Evolutionary conservation across 805 yeast genomes (phyloP).

Genomic region (Zygosaccharomyces lentus): DNA sequence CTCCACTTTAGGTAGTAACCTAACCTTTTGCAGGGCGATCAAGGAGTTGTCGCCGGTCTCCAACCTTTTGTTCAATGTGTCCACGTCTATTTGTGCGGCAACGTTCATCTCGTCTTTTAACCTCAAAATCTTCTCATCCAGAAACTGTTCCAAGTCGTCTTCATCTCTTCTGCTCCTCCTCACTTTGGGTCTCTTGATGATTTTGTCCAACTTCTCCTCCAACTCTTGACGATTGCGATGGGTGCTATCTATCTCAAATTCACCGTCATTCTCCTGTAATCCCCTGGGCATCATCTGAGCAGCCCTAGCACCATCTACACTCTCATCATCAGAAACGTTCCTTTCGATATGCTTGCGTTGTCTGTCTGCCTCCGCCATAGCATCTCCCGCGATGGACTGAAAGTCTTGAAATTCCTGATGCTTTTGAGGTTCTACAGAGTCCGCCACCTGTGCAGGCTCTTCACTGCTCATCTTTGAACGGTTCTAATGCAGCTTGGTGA

Average conservation of each 20-base stretch:
- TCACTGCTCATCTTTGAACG: conserved; percentile 7
- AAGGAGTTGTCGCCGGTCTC: conserved; percentile 34
- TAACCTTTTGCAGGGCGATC: conserved; percentile 60
- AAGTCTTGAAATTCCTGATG: background rate
- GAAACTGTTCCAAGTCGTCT: conserved; percentile 90
- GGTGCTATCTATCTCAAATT: conserved; percentile 28
- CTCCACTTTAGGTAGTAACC: conserved; percentile 73
- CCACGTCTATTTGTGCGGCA: conserved; percentile 74
- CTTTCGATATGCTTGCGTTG: conserved; percentile 29
- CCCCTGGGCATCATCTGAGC: conserved; percentile 7
- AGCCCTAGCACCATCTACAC: conserved; percentile 14
- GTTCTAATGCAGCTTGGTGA: background rate
- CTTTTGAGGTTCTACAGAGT: conserved; percentile 1
- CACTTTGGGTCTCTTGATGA: conserved; percentile 60
- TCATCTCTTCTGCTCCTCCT: conserved; percentile 73
- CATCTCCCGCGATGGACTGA: background rate
- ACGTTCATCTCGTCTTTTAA: conserved; percentile 86
- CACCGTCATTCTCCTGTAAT: conserved; percentile 24
- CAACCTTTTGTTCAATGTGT: conserved; percentile 42
- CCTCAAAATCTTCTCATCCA: conserved; percentile 81
- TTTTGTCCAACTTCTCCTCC: conserved; percentile 76
- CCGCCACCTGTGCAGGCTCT: conserved; percentile 5
- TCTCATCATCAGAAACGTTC: conserved; percentile 22
- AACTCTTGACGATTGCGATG: conserved; percentile 62
- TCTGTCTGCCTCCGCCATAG: conserved; percentile 17